Conservation (phyloP, 495 filamentous ascomycete genomes). For the Penicillium alfredii region DNA sequence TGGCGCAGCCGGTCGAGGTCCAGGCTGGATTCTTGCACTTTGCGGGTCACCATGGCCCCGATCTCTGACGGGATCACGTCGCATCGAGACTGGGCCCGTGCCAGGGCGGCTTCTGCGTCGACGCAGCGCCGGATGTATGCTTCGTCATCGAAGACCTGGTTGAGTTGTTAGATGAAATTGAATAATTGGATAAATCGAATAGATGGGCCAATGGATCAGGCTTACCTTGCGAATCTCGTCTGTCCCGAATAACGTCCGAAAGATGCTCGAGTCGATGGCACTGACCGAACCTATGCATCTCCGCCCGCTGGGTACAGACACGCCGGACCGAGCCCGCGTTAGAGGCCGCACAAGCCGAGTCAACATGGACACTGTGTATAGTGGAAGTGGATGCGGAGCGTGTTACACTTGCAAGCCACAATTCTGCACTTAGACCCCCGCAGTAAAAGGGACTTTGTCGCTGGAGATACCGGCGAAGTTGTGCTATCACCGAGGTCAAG, state of each 20-base stretch:
- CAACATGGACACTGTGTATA: slow-evolving; percentile 5
- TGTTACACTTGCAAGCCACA: too few species aligned
- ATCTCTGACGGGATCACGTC: slow-evolving; percentile 41
- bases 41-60: slow-evolving; percentile 33
- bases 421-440: too few species aligned
- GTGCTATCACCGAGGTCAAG: too few species aligned
- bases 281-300: slow-evolving; percentile 31
- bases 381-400: too few species aligned
- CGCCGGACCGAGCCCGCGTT: not conserved
- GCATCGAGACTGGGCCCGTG: slow-evolving; percentile 38
- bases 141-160: slow-evolving; percentile 42
- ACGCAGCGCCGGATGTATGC: slow-evolving; percentile 44
- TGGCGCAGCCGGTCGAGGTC: slow-evolving; percentile 36
- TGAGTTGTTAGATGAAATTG: too few species aligned
- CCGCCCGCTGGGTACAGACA: not conserved
- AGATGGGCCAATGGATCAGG: too few species aligned
- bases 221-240: slow-evolving; percentile 44
- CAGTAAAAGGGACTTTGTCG: too few species aligned
- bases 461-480: too few species aligned
- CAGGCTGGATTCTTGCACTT: slow-evolving; percentile 23
- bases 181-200: too few species aligned
- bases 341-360: slow-evolving; percentile 2
- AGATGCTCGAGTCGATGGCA: slow-evolving; percentile 46
- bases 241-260: slow-evolving; percentile 45
- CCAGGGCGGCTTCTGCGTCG: slow-evolving; percentile 46